Base-by-base conservation (phyloP, 805 yeast genomes). In the Hanseniaspora osmophila region DNA sequence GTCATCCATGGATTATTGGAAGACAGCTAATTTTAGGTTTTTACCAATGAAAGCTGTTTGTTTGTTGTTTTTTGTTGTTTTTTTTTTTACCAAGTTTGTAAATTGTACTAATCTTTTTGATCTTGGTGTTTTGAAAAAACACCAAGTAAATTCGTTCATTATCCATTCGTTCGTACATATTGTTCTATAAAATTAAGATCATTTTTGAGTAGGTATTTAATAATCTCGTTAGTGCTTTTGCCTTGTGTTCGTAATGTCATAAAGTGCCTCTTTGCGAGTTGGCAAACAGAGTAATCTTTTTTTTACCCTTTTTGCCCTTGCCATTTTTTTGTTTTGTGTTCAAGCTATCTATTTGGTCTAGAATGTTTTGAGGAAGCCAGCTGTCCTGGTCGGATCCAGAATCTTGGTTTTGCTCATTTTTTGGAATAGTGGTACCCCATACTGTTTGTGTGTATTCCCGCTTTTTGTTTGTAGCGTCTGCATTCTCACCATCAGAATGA, bases 1-100 rank as follows among this genome's bases (percentile, higher is more conserved):
- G 84, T 16, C 86, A 84, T 54, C 94, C 94, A 0, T 61, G 61
- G 46, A 68, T 73, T 11, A 62, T 70, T 2, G 84, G 78, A 1
- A 65, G 83, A 49, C 92, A 83, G 56, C 57, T 83, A 44, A 59
- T 82, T 7, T 30, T 46, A 27, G 48, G 38, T n/a, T 35, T 35
- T 10, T 35, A 35, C 18, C 16, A 16, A 10, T 35, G 10, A 33
- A n/a, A n/a, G n/a, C n/a, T n/a, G 37, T 33, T 10, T 33, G 10
- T 33, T 33, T 33, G 10, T 9, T 33, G 37, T 33, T 33, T 33
- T 12, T n/a, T n/a, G n/a, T n/a, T n/a, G n/a, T n/a, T n/a, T n/a
- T n/a, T n/a, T n/a, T n/a, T n/a, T n/a, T n/a, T n/a, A n/a, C n/a
- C n/a, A n/a, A n/a, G n/a, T n/a, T n/a, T n/a, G n/a, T n/a, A n/a